Percentiles rank a stretch among this genome's conserved stretches.
Evolutionary conservation across 2,329 filamentous ascomycete genomes (phyloP).

Genomic region (Penicillium vulpinum): DNA sequence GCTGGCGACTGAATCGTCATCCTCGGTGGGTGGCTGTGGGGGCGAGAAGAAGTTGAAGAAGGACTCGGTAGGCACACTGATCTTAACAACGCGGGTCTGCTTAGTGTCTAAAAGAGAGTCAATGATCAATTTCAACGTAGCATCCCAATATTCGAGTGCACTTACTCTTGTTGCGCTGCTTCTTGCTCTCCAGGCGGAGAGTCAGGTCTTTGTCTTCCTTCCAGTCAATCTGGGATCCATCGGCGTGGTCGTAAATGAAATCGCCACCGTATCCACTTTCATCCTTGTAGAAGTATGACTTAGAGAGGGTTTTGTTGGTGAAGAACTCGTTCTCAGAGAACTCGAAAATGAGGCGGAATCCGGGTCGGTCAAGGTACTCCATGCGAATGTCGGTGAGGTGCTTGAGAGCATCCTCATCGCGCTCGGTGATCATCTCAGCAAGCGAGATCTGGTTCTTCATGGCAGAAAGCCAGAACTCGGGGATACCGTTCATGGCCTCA

Average conservation of each 20-base stretch:
- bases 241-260: slow-evolving; percentile 99
- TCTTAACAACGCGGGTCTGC: slow-evolving; percentile 98
- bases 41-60: slow-evolving; percentile 99
- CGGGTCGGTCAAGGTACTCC: slow-evolving; percentile 98
- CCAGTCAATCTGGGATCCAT: slow-evolving; percentile 98
- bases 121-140: background rate
- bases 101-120: slow-evolving; percentile 73
- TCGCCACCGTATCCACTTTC: slow-evolving; percentile 98
- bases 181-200: slow-evolving; percentile 95
- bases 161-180: slow-evolving; percentile 99
- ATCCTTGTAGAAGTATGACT: slow-evolving; percentile 99
- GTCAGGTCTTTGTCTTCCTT: slow-evolving; percentile 90
- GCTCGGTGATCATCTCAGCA: slow-evolving; percentile 97
- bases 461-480: slow-evolving; percentile 98
- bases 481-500: slow-evolving; percentile 71
- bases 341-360: slow-evolving; percentile 97
- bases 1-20: slow-evolving; percentile 68
- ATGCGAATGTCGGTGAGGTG: slow-evolving; percentile 90
- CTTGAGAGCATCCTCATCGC: slow-evolving; percentile 91
- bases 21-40: slow-evolving; percentile 77
- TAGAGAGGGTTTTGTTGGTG: slow-evolving; percentile 93
- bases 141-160: slow-evolving; percentile 5
- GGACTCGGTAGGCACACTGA: slow-evolving; percentile 96
- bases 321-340: slow-evolving; percentile 96
- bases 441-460: slow-evolving; percentile 99